Evolutionary conservation across 352 stramenopile genomes (phyloP), one percentile per base, ranked within the genome.

Genomic region (Phytophthora capsici): DNA sequence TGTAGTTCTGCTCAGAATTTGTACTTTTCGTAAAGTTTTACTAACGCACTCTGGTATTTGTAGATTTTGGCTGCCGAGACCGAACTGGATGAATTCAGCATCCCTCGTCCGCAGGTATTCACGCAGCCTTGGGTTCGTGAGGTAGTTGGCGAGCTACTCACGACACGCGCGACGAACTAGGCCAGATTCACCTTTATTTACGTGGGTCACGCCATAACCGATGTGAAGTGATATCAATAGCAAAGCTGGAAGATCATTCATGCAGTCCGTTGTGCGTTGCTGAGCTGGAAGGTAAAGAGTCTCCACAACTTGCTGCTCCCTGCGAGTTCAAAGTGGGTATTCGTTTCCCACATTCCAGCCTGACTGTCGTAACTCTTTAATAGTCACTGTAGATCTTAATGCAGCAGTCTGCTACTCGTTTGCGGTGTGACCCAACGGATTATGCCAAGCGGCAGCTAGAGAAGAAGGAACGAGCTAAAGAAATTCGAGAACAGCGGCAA

Each of bases 391-490:
- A 55, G 56, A 83, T 72, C 51, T 74, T 74, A 23, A 76, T 76
- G 75, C 76, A 82, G 73, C 66, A 77, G 46, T 47, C 72, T 69
- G 66, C 56, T 51, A 78, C 80, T 57, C 77, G 83, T 46, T 77
- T 90, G 44, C 84, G 82, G 54, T 93, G 82, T 57, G 84, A 93
- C 63, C 84, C 84, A 46, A 93, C 82, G 13, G 84, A 93, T 72
- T 91, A 93, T 78, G 86, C 86, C 45, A 84, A 84, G 58, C 84
- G 81, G 66, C 86, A 93, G 68, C 82, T 86, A 45, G 80, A 91
- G 56, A 89, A 89, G 47, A 90, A 87, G 19, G 82, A 94, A 3
- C 80, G 81, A 57, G 86, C 86, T 45, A 87, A 85, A 62, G 80
- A 93, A 58, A 62, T 94, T 67, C 79, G 83, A 36, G 80, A 90